phyloP scores from a whole-genome alignment of 805 yeast genomes.

The Candida caryicola region DNA sequence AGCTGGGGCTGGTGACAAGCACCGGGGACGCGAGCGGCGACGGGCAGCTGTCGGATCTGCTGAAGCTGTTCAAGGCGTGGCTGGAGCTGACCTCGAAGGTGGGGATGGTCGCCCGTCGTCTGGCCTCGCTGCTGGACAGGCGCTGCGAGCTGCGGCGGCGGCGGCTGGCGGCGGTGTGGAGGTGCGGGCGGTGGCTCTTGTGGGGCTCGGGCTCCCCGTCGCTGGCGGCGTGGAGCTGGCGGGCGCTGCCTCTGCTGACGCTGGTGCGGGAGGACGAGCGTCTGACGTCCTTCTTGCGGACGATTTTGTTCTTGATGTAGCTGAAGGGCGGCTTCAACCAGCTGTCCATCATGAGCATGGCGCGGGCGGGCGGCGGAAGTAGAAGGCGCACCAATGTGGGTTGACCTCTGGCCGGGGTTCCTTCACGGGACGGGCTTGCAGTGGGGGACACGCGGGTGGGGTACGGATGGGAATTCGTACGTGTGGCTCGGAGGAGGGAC shows the following conservation, averaged over 20 bases:
- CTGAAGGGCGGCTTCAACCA: constrained; percentile 4
- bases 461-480: too few species aligned
- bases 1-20: not conserved
- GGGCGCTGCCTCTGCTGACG: not conserved
- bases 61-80: constrained; percentile 1
- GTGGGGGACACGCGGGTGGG: too few species aligned
- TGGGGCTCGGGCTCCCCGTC: not conserved
- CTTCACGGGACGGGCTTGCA: too few species aligned
- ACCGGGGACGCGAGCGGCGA: not conserved
- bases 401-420: too few species aligned
- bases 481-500: too few species aligned
- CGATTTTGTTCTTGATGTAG: constrained; percentile 4
- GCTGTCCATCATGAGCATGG: constrained; percentile 2
- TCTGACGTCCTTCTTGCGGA: not conserved
- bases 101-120: not conserved
- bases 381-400: too few species aligned
- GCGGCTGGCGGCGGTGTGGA: not conserved
- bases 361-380: too few species aligned
- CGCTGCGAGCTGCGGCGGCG: not conserved
- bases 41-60: not conserved
- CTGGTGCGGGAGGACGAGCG: not conserved
- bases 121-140: not conserved
- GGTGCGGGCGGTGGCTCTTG: not conserved
- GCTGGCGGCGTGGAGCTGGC: not conserved
- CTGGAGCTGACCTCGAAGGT: constrained; percentile 5